A percentile compares a stretch with the other conserved stretches of the same genome.
phyloP scores from a whole-genome alignment of 805 yeast genomes.

The Lachancea quebecensis region DNA sequence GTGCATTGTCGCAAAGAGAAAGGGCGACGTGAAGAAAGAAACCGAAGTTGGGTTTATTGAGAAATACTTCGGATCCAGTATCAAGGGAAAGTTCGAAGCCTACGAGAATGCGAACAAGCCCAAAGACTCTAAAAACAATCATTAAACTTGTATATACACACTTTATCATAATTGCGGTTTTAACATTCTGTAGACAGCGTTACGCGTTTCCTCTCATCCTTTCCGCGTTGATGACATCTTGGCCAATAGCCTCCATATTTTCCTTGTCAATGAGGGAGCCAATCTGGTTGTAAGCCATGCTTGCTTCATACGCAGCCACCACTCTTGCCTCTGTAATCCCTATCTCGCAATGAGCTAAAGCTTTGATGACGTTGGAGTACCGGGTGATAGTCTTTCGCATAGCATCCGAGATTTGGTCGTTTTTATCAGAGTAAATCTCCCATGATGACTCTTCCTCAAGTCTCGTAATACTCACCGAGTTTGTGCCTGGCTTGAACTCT shows the following conservation, averaged over 20 bases:
- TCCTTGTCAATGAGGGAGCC: slow-evolving; percentile 71
- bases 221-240: slow-evolving; percentile 62
- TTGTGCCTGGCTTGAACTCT: slow-evolving; percentile 33
- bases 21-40: slow-evolving; percentile 48
- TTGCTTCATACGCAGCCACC: slow-evolving; percentile 79
- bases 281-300: slow-evolving; percentile 64
- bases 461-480: slow-evolving; percentile 63
- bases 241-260: slow-evolving; percentile 64
- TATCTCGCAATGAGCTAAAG: slow-evolving; percentile 75
- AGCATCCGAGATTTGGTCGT: slow-evolving; percentile 58
- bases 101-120: slow-evolving; percentile 9
- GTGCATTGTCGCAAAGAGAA: slow-evolving; percentile 69
- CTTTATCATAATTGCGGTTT: neutral
- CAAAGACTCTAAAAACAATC: slow-evolving; percentile 8
- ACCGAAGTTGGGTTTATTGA: slow-evolving; percentile 45
- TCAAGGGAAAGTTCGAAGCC: slow-evolving; percentile 23
- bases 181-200: neutral
- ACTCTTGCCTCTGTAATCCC: slow-evolving; percentile 82
- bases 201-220: slow-evolving; percentile 59
- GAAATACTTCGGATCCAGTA: slow-evolving; percentile 39
- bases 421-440: slow-evolving; percentile 90
- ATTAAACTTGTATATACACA: slow-evolving; percentile 1
- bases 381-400: slow-evolving; percentile 72
- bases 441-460: slow-evolving; percentile 88
- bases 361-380: slow-evolving; percentile 76